Conservation (phyloP, 805 yeast genomes). For the Ogataea trehaloabstinens region DNA sequence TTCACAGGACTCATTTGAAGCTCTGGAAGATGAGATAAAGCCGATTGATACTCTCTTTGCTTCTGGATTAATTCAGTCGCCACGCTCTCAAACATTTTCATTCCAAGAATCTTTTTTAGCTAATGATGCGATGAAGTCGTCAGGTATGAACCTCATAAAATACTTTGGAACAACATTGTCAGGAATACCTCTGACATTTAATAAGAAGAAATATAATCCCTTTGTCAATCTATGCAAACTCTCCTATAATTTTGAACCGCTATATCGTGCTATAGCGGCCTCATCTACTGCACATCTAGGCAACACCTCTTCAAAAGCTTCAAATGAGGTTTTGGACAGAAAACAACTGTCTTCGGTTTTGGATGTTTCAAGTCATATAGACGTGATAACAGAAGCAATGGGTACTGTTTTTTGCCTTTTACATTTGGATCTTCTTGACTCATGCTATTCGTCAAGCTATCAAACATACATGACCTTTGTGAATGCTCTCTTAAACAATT, state of each 20-base stretch:
- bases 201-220: conserved; percentile 8
- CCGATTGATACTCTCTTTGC: too few relatives aligned
- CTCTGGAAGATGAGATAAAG: not conserved
- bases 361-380: not conserved
- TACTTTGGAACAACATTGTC: conserved; percentile 9
- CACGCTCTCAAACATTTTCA: not conserved
- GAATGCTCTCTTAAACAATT: conserved; percentile 5
- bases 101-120: not conserved
- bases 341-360: not conserved
- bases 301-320: not conserved
- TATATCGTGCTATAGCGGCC: conserved; percentile 8
- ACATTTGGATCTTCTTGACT: conserved; percentile 6
- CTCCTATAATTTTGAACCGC: conserved; percentile 5
- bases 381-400: conserved; percentile 5
- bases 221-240: conserved; percentile 4
- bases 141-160: conserved; percentile 2
- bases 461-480: conserved; percentile 4
- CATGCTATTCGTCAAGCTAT: conserved; percentile 5
- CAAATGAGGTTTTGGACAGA: not conserved
- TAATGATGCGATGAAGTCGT: not conserved
- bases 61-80: not conserved
- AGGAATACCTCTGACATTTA: conserved; percentile 11
- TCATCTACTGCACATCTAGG: conserved; percentile 7
- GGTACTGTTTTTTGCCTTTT: conserved; percentile 10
- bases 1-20: not conserved